Percentiles rank a stretch among this genome's conserved stretches.
phyloP scores from a whole-genome alignment of 306 rosid species.

The Dryas alaskensis region DNA sequence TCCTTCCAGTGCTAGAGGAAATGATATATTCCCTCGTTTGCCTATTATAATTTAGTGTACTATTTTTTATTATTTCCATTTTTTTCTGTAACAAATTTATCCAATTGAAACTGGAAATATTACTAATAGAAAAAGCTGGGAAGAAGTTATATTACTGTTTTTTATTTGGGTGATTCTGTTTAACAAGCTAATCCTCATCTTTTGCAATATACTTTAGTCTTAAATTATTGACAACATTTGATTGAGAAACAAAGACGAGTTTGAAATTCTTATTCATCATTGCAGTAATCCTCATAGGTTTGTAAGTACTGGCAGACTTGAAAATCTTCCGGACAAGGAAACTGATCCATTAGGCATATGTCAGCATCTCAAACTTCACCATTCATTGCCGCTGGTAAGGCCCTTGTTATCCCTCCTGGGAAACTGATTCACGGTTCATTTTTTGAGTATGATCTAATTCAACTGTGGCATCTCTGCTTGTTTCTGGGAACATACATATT shows the following conservation, averaged over 20 bases:
- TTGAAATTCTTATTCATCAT: neutral
- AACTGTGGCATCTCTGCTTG: neutral
- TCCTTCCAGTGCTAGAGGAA: neutral
- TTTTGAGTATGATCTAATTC: too few relatives aligned
- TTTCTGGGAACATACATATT: neutral
- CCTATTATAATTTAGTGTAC: neutral
- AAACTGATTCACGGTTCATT: too few relatives aligned
- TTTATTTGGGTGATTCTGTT: neutral
- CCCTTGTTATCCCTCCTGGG: neutral
- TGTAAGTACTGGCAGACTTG: neutral
- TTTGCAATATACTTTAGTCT: too few relatives aligned
- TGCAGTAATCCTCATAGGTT: conserved; percentile 30
- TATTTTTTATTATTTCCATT: neutral
- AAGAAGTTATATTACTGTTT: neutral
- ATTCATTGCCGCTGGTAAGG: conserved; percentile 28
- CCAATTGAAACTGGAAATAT: neutral
- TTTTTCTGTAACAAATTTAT: neutral
- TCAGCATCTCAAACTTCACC: conserved; percentile 22
- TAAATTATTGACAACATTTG: neutral
- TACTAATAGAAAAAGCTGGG: neutral
- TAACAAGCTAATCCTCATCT: neutral
- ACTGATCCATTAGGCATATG: conserved; percentile 21
- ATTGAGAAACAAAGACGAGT: neutral
- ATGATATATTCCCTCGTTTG: too few relatives aligned
- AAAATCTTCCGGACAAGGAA: neutral